Evolutionary conservation across 2,329 filamentous ascomycete genomes (phyloP).

Genomic region (Ceratocystis eucalypticola): DNA sequence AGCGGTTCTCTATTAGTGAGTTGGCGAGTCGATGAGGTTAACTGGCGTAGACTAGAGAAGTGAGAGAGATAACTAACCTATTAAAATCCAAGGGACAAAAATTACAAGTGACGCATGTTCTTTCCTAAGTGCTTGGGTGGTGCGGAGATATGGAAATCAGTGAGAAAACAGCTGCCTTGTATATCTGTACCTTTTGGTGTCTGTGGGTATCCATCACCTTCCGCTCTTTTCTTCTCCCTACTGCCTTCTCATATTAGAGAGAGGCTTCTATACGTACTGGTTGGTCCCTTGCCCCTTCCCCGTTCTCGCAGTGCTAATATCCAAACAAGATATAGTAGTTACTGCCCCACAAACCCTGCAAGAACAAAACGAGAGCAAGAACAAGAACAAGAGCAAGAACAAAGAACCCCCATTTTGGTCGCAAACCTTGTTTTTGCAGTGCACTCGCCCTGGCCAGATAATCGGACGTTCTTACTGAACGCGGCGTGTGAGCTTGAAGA

Average conservation of each 20-base stretch:
- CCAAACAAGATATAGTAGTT: no score
- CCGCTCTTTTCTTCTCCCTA: not conserved
- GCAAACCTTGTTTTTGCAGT: no score
- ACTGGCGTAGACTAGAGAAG: no score
- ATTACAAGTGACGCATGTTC: no score
- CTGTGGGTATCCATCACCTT: not conserved
- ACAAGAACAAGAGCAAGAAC: not conserved
- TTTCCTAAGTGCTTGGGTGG: no score
- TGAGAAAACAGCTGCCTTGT: no score
- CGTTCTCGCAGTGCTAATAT: not conserved
- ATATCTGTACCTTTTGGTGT: not conserved
- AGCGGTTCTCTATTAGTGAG: not conserved
- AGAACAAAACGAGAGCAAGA: no score
- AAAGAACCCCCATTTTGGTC: not conserved
- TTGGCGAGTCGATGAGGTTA: no score
- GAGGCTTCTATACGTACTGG: not conserved
- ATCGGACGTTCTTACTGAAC: not conserved
- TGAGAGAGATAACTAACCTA: no score
- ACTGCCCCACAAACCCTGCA: no score
- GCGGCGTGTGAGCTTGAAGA: not conserved
- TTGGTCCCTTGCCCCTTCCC: not conserved
- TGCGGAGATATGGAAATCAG: no score
- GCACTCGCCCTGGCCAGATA: not conserved
- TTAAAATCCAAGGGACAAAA: no score
- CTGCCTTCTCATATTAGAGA: not conserved